These are phyloP conservation scores for Hirschfeldia incana DNA, from an alignment of 345 rosid genomes.

Conservation along the genomic window DNA sequence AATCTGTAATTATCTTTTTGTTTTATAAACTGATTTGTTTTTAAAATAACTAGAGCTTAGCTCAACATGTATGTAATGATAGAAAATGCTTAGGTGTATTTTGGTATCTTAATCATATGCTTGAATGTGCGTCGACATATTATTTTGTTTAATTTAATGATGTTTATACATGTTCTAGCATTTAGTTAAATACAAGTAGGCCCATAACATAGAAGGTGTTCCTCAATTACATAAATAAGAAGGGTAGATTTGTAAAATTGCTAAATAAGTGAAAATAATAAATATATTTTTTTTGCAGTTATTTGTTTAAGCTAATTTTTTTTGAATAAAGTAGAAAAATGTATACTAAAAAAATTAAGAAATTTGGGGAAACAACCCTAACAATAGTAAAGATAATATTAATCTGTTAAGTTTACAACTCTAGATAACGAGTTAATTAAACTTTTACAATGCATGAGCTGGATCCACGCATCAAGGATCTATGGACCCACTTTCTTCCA, in stretches of 20 bases:
- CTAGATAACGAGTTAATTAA: constrained; percentile 41
- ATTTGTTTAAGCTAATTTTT: background rate
- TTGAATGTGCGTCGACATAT: constrained; percentile 40
- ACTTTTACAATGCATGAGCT: constrained; percentile 64
- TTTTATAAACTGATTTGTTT: background rate
- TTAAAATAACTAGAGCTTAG: background rate
- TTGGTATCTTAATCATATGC: constrained; percentile 42
- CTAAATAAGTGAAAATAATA: too few relatives aligned
- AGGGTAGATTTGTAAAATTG: background rate
- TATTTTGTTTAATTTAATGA: constrained; percentile 39
- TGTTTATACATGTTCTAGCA: constrained; percentile 8
- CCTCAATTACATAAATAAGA: constrained; percentile 12
- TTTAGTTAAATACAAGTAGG: constrained; percentile 33
- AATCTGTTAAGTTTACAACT: constrained; percentile 15
- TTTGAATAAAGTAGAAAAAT: background rate
- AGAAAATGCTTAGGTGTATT: constrained; percentile 40
- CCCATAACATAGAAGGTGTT: constrained; percentile 24
- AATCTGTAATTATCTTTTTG: background rate
- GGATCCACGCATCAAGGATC: constrained; percentile 76
- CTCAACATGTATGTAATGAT: constrained; percentile 26
- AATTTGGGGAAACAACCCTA: background rate
- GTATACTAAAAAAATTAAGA: background rate
- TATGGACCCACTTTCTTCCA: constrained; percentile 52
- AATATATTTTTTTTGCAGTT: background rate
- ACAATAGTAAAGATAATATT: background rate